These are phyloP conservation scores for Aspergillus saccharolyticus DNA, from an alignment of 495 filamentous ascomycete genomes.

Conservation along the genomic window DNA sequence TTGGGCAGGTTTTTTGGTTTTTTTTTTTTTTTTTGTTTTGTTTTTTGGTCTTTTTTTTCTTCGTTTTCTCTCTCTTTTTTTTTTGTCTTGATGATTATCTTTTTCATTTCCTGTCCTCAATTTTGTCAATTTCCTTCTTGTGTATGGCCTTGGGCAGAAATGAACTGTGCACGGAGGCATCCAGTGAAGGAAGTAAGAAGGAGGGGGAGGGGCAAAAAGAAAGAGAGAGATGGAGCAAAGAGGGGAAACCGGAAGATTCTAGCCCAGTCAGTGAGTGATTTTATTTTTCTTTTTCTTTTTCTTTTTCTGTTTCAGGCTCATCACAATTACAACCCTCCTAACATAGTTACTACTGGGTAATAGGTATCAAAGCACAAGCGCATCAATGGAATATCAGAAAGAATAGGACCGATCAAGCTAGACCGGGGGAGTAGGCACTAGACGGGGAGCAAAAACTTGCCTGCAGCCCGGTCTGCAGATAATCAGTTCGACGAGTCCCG, in stretches of 20 bases:
- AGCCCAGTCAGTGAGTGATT: neutral
- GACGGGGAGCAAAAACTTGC: neutral
- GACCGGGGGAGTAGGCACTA: neutral
- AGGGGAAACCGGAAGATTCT: neutral
- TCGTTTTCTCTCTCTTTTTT: neutral
- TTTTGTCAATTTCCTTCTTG: neutral
- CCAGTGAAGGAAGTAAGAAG: neutral
- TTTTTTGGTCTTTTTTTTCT: neutral
- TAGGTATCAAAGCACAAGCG: constrained; percentile 2
- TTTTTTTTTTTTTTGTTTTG: too few relatives aligned
- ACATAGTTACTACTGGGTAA: too few relatives aligned
- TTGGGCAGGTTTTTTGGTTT: constrained; percentile 2
- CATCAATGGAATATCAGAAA: neutral
- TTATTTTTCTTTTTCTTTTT: neutral
- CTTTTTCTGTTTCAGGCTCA: neutral
- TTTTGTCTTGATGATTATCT: neutral
- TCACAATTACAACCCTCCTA: neutral
- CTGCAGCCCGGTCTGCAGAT: neutral
- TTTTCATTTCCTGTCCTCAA: neutral
- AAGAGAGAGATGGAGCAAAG: constrained; percentile 5
- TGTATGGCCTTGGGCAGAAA: constrained; percentile 3
- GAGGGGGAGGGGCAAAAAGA: constrained; percentile 24
- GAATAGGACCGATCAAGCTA: neutral
- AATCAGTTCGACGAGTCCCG: neutral
- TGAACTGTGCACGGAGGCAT: neutral